Evolutionary conservation across 139 green algal genomes (phyloP).

Genomic region (Diplosphaera chodatii): DNA sequence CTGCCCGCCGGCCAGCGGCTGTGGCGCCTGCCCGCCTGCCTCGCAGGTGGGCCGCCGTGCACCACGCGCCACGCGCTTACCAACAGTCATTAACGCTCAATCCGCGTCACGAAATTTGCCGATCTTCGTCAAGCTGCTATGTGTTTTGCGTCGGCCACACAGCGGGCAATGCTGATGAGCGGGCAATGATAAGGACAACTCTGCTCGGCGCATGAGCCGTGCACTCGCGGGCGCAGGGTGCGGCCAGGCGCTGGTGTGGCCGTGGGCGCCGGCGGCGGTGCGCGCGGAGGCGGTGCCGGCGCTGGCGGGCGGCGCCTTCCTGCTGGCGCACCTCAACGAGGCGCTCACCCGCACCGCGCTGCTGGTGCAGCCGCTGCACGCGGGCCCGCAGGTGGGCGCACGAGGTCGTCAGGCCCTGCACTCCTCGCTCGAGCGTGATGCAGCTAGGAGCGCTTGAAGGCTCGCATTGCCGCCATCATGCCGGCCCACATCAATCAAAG

Average conservation of each 20-base stretch:
- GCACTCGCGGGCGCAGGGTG: slow-evolving; percentile 3
- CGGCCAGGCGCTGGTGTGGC: slow-evolving; percentile 57
- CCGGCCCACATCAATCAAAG: too few relatives aligned
- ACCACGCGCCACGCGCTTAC: too few relatives aligned
- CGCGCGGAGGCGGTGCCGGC: slow-evolving; percentile 28
- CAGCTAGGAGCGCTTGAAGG: too few relatives aligned
- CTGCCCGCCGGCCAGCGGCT: slow-evolving; percentile 61
- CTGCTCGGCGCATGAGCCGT: background rate
- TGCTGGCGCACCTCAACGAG: slow-evolving; percentile 72
- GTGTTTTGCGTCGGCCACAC: too few relatives aligned
- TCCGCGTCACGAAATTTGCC: too few relatives aligned
- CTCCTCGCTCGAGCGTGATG: too few relatives aligned
- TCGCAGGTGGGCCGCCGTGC: slow-evolving; percentile 19
- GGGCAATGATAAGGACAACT: too few relatives aligned
- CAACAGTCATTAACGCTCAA: too few relatives aligned
- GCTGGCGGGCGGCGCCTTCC: slow-evolving; percentile 39
- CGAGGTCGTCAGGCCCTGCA: too few relatives aligned
- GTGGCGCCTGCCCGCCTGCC: slow-evolving; percentile 41
- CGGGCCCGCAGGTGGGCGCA: background rate
- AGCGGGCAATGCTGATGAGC: too few relatives aligned
- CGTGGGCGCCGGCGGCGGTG: slow-evolving; percentile 49
- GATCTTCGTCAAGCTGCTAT: too few relatives aligned
- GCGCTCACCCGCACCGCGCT: slow-evolving; percentile 57
- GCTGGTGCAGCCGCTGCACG: slow-evolving; percentile 67
- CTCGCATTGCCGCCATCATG: too few relatives aligned